These are phyloP conservation scores for Ascochyta pisi DNA, from an alignment of 2,329 filamentous ascomycete species.

Conservation along the genomic window DNA sequence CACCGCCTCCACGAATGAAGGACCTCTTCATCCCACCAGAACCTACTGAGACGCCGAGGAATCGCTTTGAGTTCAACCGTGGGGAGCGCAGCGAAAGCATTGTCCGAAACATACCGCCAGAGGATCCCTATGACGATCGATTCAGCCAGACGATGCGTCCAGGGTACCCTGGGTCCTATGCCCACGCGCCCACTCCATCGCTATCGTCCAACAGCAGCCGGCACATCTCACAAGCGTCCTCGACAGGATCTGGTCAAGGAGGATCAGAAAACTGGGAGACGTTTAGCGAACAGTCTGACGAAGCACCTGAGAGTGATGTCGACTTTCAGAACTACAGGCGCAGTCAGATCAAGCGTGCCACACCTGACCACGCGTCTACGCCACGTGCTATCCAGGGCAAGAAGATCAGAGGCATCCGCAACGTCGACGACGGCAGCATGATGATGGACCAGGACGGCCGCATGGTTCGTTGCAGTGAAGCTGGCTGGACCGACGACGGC, in stretches of 20 bases:
- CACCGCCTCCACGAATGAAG: conserved; percentile 88
- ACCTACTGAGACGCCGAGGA: conserved; percentile 54
- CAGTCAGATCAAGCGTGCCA: conserved; percentile 70
- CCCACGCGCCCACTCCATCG: conserved; percentile 30
- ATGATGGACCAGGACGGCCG: conserved; percentile 53
- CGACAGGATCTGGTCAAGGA: conserved; percentile 61
- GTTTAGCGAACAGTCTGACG: conserved; percentile 83
- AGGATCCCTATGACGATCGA: conserved; percentile 78
- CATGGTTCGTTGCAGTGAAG: conserved; percentile 58
- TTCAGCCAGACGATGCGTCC: conserved; percentile 40
- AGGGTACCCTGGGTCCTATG: conserved; percentile 35
- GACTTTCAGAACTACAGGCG: conserved; percentile 81
- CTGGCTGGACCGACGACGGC: conserved; percentile 61
- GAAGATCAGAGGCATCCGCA: conserved; percentile 53
- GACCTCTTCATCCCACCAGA: conserved; percentile 70
- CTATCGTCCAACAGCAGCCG: conserved; percentile 53
- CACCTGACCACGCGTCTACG: conserved; percentile 45
- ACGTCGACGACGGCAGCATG: conserved; percentile 51
- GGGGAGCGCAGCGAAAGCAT: conserved; percentile 63
- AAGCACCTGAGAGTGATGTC: conserved; percentile 68
- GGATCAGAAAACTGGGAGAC: conserved; percentile 98
- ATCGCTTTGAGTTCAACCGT: conserved; percentile 48
- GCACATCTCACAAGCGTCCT: conserved; percentile 70
- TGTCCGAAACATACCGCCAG: conserved; percentile 68
- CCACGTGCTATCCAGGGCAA: conserved; percentile 46